These are phyloP conservation scores for Hordeum vulgare DNA, from an alignment of 176 grass and related monocot species.

Conservation along the genomic window DNA sequence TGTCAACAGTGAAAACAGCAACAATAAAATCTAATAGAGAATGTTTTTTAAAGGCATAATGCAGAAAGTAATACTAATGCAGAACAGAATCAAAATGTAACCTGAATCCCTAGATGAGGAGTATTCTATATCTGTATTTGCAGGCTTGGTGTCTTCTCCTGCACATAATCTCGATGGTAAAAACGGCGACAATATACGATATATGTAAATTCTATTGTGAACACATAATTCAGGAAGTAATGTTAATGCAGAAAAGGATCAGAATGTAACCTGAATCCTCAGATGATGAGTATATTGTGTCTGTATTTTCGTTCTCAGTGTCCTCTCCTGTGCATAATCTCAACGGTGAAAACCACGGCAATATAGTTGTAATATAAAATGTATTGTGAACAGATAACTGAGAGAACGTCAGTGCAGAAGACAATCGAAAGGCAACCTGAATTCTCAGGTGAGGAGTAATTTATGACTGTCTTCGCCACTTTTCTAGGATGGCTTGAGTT, in stretches of 20 bases:
- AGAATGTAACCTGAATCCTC: background rate
- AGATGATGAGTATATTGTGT: background rate
- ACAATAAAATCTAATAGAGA: background rate
- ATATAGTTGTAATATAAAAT: background rate
- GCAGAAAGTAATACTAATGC: background rate
- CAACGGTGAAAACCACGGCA: background rate
- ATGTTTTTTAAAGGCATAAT: background rate
- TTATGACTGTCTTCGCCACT: background rate
- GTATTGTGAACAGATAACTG: background rate
- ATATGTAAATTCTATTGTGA: background rate
- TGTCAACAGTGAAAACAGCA: background rate
- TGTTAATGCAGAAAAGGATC: background rate
- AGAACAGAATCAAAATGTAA: background rate
- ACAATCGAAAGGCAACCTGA: background rate
- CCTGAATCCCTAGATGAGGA: background rate
- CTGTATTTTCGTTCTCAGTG: background rate
- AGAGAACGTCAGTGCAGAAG: background rate
- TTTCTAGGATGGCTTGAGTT: background rate
- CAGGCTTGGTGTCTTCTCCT: background rate
- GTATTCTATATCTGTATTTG: background rate
- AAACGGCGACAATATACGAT: background rate
- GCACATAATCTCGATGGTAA: background rate
- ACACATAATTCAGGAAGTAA: background rate
- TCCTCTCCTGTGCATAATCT: background rate
- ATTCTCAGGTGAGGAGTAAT: background rate